Evolutionary conservation across 805 yeast genomes (phyloP).

Genomic region (Cyberlindnera amylophila): DNA sequence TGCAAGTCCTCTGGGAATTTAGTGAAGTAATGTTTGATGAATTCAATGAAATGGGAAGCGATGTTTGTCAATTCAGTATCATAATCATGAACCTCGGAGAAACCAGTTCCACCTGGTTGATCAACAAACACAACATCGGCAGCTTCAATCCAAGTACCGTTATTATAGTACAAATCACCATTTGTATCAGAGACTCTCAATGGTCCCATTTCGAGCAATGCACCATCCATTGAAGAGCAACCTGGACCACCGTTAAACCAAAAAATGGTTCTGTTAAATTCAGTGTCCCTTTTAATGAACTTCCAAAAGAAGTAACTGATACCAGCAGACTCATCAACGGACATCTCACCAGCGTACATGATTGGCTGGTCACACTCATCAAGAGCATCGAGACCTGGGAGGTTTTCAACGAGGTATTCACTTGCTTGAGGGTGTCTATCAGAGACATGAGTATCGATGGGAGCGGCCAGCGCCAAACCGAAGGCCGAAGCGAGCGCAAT

Average conservation of each 20-base stretch:
- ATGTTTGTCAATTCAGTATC: constrained; percentile 54
- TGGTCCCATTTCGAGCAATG: constrained; percentile 87
- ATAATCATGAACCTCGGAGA: constrained; percentile 57
- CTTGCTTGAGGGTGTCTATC: no score
- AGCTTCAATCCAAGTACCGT: constrained; percentile 78
- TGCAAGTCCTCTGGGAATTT: constrained; percentile 65
- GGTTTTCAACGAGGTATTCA: constrained; percentile 9
- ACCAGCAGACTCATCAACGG: constrained; percentile 9
- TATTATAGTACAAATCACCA: constrained; percentile 47
- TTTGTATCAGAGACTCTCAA: constrained; percentile 47
- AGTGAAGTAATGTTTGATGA: constrained; percentile 60
- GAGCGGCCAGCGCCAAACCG: no score
- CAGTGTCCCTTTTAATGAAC: constrained; percentile 13
- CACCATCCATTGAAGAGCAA: constrained; percentile 97
- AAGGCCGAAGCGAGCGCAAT: no score
- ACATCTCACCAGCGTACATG: constrained; percentile 42
- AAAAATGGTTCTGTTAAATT: constrained; percentile 46
- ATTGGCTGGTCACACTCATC: constrained; percentile 27
- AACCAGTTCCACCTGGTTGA: constrained; percentile 96
- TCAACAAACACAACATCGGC: constrained; percentile 83
- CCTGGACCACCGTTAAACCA: constrained; percentile 99
- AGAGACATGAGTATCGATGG: no score
- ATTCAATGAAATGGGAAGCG: constrained; percentile 56
- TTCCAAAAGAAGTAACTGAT: constrained; percentile 26
- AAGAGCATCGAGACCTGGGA: constrained; percentile 17